These are phyloP conservation scores for Psidium guajava DNA, from an alignment of 345 rosid species.

Conservation along the genomic window DNA sequence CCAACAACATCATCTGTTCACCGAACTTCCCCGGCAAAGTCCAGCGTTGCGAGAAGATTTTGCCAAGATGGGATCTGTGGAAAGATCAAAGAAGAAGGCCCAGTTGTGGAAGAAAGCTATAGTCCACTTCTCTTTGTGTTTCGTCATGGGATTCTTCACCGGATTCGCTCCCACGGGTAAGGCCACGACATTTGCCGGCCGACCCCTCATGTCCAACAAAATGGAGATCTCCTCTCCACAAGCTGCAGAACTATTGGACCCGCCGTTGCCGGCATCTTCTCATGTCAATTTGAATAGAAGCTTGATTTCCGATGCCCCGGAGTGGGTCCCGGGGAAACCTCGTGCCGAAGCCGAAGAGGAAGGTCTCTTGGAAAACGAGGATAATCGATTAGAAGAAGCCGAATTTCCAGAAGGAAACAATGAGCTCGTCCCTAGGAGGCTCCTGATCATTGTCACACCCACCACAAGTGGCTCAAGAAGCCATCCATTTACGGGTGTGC, in stretches of 20 bases:
- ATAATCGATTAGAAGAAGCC: not conserved
- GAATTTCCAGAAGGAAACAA: not conserved
- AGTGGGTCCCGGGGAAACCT: not conserved
- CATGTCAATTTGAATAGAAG: not conserved
- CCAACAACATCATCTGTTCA: not conserved
- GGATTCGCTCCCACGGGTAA: slow-evolving; percentile 87
- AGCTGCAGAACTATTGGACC: not conserved
- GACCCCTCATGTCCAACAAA: not conserved
- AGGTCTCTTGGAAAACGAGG: not conserved
- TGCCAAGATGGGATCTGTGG: slow-evolving; percentile 17
- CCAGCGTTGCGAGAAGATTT: not conserved
- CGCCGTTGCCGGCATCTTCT: not conserved
- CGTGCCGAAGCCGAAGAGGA: not conserved
- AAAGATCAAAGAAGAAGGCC: slow-evolving; percentile 76
- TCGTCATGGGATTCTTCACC: slow-evolving; percentile 86
- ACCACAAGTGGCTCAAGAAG: slow-evolving; percentile 12
- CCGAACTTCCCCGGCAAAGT: not conserved
- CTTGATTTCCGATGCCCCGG: not conserved
- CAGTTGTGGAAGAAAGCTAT: slow-evolving; percentile 86
- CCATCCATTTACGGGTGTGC: slow-evolving; percentile 23
- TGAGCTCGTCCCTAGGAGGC: slow-evolving; percentile 24
- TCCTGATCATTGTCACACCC: slow-evolving; percentile 60
- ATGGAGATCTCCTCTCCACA: not conserved
- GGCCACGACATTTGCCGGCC: slow-evolving; percentile 6
- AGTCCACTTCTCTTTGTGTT: slow-evolving; percentile 72